phyloP scores from a whole-genome alignment of 2,329 filamentous ascomycete species.

The Xylaria sp. region DNA sequence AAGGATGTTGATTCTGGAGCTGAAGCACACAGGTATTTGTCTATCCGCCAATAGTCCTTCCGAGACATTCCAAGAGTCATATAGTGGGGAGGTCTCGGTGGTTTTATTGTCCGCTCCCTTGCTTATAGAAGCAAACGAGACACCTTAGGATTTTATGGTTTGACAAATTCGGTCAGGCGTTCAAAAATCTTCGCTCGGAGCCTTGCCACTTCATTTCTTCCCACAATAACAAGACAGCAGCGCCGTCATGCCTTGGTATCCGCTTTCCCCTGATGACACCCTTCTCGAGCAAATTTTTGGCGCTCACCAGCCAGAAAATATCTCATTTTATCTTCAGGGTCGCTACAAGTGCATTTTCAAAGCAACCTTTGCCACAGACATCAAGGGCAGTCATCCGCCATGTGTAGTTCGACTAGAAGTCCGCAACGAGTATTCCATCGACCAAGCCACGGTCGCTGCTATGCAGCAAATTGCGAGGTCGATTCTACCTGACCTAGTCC shows the following conservation, averaged over 20 bases:
- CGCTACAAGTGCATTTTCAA: conserved; percentile 32
- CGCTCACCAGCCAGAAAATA: conserved; percentile 18
- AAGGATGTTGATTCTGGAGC: too few species aligned
- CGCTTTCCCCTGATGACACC: conserved; percentile 27
- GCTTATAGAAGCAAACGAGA: too few species aligned
- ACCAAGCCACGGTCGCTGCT: conserved; percentile 19
- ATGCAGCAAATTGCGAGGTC: conserved; percentile 30
- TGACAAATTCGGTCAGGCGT: too few species aligned
- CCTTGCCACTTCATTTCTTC: too few species aligned
- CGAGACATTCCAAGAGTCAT: too few species aligned
- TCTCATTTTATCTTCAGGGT: conserved; percentile 28
- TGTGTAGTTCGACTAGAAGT: conserved; percentile 27
- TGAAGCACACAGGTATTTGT: too few species aligned
- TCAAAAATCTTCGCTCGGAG: too few species aligned
- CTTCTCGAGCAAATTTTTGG: conserved; percentile 29
- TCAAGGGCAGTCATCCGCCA: conserved; percentile 10
- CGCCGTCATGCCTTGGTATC: conserved; percentile 21
- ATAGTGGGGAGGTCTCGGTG: too few species aligned
- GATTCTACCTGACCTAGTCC: conserved; percentile 26
- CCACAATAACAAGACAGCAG: too few species aligned
- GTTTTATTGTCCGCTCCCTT: too few species aligned
- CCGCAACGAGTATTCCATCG: conserved; percentile 10
- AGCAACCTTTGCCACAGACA: conserved; percentile 16
- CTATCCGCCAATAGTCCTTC: too few species aligned
- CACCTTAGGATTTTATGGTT: too few species aligned